Conservation (phyloP, 148 eudicot genomes). For the Fallopia convolvulus region DNA sequence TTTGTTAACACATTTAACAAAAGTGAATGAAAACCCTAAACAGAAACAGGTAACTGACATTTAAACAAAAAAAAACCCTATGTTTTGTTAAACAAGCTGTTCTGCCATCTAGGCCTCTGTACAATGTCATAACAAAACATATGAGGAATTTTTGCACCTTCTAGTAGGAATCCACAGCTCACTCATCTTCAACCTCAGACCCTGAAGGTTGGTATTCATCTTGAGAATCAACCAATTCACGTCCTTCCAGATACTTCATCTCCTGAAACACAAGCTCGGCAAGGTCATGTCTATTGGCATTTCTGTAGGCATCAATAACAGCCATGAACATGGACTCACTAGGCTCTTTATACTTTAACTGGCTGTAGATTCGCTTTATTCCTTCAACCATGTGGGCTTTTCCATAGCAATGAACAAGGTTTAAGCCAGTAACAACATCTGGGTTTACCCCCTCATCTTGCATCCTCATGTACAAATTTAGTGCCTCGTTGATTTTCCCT, state of each 20-base stretch:
- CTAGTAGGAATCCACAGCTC: slow-evolving; percentile 15
- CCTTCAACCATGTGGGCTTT: slow-evolving; percentile 76
- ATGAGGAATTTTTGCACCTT: neutral
- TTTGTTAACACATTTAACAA: neutral
- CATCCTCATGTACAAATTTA: slow-evolving; percentile 69
- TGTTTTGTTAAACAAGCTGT: neutral
- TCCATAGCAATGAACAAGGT: slow-evolving; percentile 70
- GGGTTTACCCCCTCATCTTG: slow-evolving; percentile 67
- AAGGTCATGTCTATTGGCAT: slow-evolving; percentile 53
- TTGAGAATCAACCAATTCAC: slow-evolving; percentile 2
- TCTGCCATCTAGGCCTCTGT: neutral
- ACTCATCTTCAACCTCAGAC: slow-evolving; percentile 37
- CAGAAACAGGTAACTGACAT: neutral
- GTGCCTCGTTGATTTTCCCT: slow-evolving; percentile 57
- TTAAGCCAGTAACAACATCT: slow-evolving; percentile 49
- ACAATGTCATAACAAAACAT: neutral
- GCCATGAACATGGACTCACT: slow-evolving; percentile 57
- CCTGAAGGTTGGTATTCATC: slow-evolving; percentile 25
- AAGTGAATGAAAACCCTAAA: slow-evolving; percentile 5
- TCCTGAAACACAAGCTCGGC: slow-evolving; percentile 66
- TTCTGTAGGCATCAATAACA: slow-evolving; percentile 51
- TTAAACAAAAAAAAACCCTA: neutral
- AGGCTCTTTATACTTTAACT: slow-evolving; percentile 44
- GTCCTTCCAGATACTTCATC: slow-evolving; percentile 40
- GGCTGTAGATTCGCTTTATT: slow-evolving; percentile 54